Evolutionary conservation across 306 rosid genomes (phyloP), one percentile per base, ranked within the genome.

Genomic region (Myrica gale): DNA sequence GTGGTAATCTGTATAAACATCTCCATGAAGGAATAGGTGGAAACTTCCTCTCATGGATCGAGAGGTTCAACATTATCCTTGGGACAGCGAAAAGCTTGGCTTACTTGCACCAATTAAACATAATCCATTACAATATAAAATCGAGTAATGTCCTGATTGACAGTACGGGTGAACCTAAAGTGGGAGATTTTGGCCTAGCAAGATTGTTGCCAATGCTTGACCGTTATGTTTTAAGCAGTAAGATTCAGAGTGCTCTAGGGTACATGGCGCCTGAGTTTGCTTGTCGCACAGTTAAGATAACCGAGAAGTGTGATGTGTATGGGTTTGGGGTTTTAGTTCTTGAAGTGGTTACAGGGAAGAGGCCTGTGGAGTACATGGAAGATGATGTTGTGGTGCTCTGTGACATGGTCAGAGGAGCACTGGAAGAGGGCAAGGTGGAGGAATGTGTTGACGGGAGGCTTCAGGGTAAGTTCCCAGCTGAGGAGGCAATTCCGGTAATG

Each of bases 251-350:
- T 5, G 99, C 98, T 43, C 92, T 96, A 0, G 99, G 99, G 67
- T 92, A 96, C 90, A 92, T 92, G 99, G 99, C 99, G 5, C 99
- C 99, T 0, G 99, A 96, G 76, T 96, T 96, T 52, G 98, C 98
- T 57, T 96, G 99, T 91, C 91, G 82, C 41, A 92, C 99, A 0
- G 98, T 96, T 43, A 96, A 96, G 85, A 92, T 96, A 74, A 96
- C 99, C 0, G 99, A 96, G 85, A 96, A 96, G 72, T 92, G 98
- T 9, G 99, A 96, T 74, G 88, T 96, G 6, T 96, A 96, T 10
- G 99, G 98, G 37, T 96, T 96, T 43, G 99, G 99, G 23, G 87
- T 92, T 32, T 81, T 96, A 87, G 81, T 96, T 54, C 82, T 96
- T 81, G 99, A 96, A 85, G 89, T 89, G 10, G 93, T 96, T 19